Evolutionary conservation across 169 alveolate genomes (phyloP).

Genomic region (Neospora caninum): DNA sequence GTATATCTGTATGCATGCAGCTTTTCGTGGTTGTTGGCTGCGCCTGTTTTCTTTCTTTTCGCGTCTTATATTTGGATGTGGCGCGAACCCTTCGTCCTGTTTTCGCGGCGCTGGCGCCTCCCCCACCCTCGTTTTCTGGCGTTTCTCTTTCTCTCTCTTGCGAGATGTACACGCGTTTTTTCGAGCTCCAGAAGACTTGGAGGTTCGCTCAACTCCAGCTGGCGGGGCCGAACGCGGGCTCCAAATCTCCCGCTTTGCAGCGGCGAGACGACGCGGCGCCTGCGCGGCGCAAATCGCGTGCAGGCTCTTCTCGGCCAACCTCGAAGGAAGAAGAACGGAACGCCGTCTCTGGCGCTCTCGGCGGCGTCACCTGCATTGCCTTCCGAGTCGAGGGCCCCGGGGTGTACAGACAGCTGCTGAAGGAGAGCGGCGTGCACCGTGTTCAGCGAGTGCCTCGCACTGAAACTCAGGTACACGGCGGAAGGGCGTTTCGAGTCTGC

Average conservation of each 20-base stretch:
- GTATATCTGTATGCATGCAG: no score
- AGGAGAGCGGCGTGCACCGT: constrained; percentile 75
- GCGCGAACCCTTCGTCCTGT: not conserved
- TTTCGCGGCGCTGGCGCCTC: not conserved
- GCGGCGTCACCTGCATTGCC: not conserved
- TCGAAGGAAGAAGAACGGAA: not conserved
- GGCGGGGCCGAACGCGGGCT: not conserved
- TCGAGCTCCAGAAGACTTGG: not conserved
- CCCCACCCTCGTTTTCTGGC: no score
- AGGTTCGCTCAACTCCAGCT: not conserved
- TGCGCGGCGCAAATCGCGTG: not conserved
- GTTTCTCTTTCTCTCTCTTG: not conserved
- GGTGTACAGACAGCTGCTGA: not conserved
- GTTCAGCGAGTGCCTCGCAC: constrained; percentile 54
- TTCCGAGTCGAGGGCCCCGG: constrained; percentile 20
- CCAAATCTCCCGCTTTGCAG: not conserved
- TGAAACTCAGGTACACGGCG: constrained; percentile 25
- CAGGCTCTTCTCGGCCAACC: not conserved
- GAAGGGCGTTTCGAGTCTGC: no score
- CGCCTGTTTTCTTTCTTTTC: no score
- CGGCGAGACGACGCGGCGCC: not conserved
- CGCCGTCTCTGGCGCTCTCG: not conserved
- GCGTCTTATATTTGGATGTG: not conserved
- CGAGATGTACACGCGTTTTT: constrained; percentile 21
- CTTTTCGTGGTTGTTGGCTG: no score